Evolutionary conservation across 2,329 filamentous ascomycete species (phyloP).

Genomic region (Venturia effusa): DNA sequence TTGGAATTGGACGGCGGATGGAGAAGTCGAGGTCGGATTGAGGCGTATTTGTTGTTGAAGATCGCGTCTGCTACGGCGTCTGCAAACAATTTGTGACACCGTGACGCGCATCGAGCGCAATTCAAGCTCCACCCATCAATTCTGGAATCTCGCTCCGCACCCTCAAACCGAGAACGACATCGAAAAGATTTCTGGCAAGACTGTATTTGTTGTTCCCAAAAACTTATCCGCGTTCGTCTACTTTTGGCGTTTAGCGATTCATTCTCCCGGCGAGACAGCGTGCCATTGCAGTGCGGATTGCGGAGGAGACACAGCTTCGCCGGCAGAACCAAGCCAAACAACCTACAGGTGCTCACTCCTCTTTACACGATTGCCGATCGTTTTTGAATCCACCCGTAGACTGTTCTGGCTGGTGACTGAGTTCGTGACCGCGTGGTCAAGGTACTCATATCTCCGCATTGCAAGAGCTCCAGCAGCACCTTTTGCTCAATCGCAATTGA

Average conservation of each 20-base stretch:
- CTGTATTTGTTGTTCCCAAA: too few relatives aligned
- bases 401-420: too few relatives aligned
- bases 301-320: background rate
- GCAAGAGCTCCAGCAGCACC: background rate
- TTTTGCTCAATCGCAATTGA: background rate
- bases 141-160: background rate
- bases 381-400: too few relatives aligned
- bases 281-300: too few relatives aligned
- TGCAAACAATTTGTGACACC: background rate
- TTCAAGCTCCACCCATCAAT: background rate
- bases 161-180: background rate
- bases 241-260: background rate
- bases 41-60: background rate
- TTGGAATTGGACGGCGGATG: background rate
- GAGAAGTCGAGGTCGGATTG: background rate
- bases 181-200: background rate
- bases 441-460: background rate
- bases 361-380: too few relatives aligned
- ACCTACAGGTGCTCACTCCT: too few relatives aligned
- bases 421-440: background rate
- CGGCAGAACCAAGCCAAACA: too few relatives aligned
- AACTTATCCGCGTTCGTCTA: background rate
- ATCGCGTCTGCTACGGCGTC: constrained; percentile 1
- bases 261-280: too few relatives aligned
- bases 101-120: background rate